These are phyloP conservation scores for Laburnicola sp. DNA, from an alignment of 2,329 filamentous ascomycete genomes.

Conservation along the genomic window DNA sequence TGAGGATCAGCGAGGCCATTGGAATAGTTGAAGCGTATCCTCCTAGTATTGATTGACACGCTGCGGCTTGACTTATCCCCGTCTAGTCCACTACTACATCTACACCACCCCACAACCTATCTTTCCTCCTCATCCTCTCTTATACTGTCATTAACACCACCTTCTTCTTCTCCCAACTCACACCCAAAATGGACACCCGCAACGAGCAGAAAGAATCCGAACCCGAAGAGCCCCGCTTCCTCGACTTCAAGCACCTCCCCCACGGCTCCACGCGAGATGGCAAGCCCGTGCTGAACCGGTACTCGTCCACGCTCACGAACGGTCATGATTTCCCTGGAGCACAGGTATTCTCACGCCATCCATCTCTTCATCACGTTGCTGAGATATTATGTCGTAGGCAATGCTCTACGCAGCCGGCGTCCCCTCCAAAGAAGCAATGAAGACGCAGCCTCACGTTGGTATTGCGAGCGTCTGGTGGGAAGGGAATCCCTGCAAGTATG, in stretches of 20 bases:
- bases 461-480: slow-evolving; percentile 97
- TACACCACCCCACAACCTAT: neutral
- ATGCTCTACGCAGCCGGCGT: slow-evolving; percentile 96
- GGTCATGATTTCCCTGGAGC: slow-evolving; percentile 90
- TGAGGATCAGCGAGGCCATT: neutral
- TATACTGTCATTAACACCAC: neutral
- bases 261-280: slow-evolving; percentile 59
- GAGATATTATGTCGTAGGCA: slow-evolving; percentile 58
- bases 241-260: slow-evolving; percentile 60
- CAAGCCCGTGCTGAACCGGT: slow-evolving; percentile 75
- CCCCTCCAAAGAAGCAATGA: slow-evolving; percentile 80
- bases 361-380: slow-evolving; percentile 9
- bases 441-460: slow-evolving; percentile 86
- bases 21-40: too few species aligned
- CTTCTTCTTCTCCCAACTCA: neutral
- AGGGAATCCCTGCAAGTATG: slow-evolving; percentile 92
- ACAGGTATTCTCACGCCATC: slow-evolving; percentile 59
- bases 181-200: slow-evolving; percentile 38
- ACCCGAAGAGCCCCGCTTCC: slow-evolving; percentile 52
- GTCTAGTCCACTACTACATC: neutral
- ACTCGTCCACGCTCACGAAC: slow-evolving; percentile 79
- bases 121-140: neutral
- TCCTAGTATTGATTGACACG: too few species aligned
- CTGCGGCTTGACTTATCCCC: too few species aligned
- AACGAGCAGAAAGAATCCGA: slow-evolving; percentile 43